phyloP scores from a whole-genome alignment of 805 yeast species.

The Nakazawaea ambrosiae region DNA sequence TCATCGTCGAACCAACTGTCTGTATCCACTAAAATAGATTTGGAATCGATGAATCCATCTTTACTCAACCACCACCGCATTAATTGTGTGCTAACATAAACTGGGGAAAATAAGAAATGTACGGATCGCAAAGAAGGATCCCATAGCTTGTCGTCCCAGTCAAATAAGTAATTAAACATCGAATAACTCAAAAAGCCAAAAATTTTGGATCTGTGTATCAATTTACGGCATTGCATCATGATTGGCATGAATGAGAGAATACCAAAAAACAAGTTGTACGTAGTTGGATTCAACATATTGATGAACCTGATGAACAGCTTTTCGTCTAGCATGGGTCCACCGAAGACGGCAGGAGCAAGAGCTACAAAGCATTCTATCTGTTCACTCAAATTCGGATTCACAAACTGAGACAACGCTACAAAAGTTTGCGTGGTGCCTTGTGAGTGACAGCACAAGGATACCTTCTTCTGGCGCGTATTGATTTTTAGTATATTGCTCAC shows the following conservation, averaged over 20 bases:
- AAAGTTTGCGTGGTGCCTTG: constrained; percentile 92
- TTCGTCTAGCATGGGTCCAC: constrained; percentile 67
- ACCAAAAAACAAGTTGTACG: constrained; percentile 59
- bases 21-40: constrained; percentile 46
- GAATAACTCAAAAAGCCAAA: constrained; percentile 65
- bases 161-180: constrained; percentile 82
- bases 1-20: constrained; percentile 45
- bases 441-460: constrained; percentile 75
- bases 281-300: constrained; percentile 37
- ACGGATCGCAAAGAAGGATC: constrained; percentile 58
- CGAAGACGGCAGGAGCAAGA: constrained; percentile 87
- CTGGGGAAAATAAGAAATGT: constrained; percentile 82
- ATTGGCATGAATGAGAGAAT: constrained; percentile 70
- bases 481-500: constrained; percentile 47
- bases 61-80: constrained; percentile 91
- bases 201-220: constrained; percentile 39
- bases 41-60: constrained; percentile 40
- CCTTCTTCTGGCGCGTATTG: constrained; percentile 30
- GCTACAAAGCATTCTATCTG: constrained; percentile 67
- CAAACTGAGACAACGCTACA: constrained; percentile 50
- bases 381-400: constrained; percentile 34
- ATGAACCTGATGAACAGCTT: constrained; percentile 57
- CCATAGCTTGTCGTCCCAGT: constrained; percentile 82
- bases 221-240: constrained; percentile 52
- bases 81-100: constrained; percentile 66